A percentile compares a stretch with the other conserved stretches of the same genome.
These are phyloP conservation scores for Lentinula novae-zelandiae DNA, from an alignment of 1,284 basidiomycete genomes.

Conservation along the genomic window DNA sequence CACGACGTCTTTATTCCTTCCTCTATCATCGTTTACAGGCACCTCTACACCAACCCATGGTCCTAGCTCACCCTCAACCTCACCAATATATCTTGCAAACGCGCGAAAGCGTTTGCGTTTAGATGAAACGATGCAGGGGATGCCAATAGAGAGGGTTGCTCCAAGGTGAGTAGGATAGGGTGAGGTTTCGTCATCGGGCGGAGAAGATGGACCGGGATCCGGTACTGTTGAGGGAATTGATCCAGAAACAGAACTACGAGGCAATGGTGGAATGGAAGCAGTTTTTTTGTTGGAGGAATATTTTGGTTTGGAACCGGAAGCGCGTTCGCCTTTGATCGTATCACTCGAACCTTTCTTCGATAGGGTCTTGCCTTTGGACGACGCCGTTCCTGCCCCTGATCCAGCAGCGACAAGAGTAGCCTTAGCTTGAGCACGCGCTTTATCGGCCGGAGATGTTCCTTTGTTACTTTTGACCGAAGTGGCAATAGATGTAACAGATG, in stretches of 20 bases:
- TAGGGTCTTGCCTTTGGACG: constrained; percentile 30
- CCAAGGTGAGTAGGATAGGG: constrained; percentile 42
- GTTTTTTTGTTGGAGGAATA: neutral
- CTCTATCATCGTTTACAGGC: constrained; percentile 32
- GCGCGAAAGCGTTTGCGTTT: constrained; percentile 83
- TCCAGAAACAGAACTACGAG: constrained; percentile 7
- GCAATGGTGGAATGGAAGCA: neutral
- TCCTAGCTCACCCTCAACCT: constrained; percentile 73
- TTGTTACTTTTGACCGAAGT: constrained; percentile 1
- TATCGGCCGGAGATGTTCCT: constrained; percentile 2
- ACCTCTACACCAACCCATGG: constrained; percentile 94
- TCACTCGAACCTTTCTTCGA: constrained; percentile 41
- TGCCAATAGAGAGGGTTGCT: constrained; percentile 80
- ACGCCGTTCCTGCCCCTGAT: neutral
- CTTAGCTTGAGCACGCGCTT: constrained; percentile 6
- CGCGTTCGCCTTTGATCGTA: constrained; percentile 28
- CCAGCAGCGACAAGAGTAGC: constrained; percentile 18
- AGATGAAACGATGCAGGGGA: constrained; percentile 87
- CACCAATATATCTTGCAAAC: constrained; percentile 84
- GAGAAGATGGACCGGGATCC: constrained; percentile 78
- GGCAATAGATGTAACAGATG: constrained; percentile 1
- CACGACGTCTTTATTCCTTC: constrained; percentile 16
- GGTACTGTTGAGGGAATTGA: constrained; percentile 71
- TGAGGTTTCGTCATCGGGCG: constrained; percentile 40
- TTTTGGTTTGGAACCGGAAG: constrained; percentile 6